Base-by-base conservation (phyloP, 2,329 filamentous ascomycete species). In the Diatrype stigma region DNA sequence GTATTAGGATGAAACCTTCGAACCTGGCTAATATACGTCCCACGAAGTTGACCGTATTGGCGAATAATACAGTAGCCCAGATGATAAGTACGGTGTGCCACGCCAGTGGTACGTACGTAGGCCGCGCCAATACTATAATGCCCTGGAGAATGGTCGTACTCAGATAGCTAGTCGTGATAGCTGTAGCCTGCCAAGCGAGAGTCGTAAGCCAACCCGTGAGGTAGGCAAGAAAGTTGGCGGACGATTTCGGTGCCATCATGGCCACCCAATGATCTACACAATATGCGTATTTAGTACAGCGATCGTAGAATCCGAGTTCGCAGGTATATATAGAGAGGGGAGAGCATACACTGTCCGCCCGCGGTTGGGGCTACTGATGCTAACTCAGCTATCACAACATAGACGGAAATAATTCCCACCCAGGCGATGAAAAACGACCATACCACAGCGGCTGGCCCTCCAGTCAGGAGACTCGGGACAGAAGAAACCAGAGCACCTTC, bases 1-100 rank as follows among this genome's bases (percentile, higher is more conserved):
- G 60, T 45, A 71, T 65, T 1, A 78, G 57, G 17, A 74, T 68
- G 14, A 74, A 51, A 0, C 66, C 68, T 50, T 78, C 73, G 19
- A 78, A 58, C n/a, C 66, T 63, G 6, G 75, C 70, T 17, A 77
- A 58, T 6, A 54, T 52, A 21, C 54, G 58, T n/a, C 58, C 68
- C n/a, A n/a, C n/a, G n/a, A 30, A 30, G 10, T 71, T 63, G 47
- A 67, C 64, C 0, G 70, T 73, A 56, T 77, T 77, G 60, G 67
- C 68, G 21, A 75, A 59, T 7, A 67, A 50, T 2, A 72, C 63
- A 42, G 73, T 67, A 3, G 69, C 72, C 49, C 73, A 70, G 40
- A 72, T 66, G 14, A 77, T 50, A 5, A 77, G 60, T 4, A 71
- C 73, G 10, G 65, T 51, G 57, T 62, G 57, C 57, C 57, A 60